Conservation (phyloP, 768 basidiomycete genomes). For the Lentinula guzmanii region DNA sequence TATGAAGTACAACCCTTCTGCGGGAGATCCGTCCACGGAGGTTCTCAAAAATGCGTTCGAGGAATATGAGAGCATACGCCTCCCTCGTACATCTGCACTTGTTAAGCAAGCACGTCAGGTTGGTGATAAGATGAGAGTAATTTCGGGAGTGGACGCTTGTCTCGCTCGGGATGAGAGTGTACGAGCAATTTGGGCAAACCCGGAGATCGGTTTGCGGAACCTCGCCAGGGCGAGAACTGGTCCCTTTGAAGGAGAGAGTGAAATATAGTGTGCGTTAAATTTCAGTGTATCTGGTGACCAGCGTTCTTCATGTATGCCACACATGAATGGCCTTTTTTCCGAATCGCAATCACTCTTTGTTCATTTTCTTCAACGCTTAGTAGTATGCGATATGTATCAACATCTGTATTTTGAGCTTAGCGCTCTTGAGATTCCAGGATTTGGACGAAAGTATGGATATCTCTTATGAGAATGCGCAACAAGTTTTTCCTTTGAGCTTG, state of each 20-base stretch:
- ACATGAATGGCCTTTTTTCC: too few relatives aligned
- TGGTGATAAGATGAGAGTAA: slow-evolving; percentile 19
- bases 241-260: slow-evolving; percentile 4
- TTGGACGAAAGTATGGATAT: too few relatives aligned
- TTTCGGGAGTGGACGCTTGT: neutral
- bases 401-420: too few relatives aligned
- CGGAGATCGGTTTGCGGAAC: neutral
- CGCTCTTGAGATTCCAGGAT: too few relatives aligned
- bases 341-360: too few relatives aligned
- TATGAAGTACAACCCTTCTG: slow-evolving; percentile 21
- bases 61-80: slow-evolving; percentile 27
- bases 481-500: too few relatives aligned
- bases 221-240: neutral
- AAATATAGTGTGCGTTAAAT: neutral
- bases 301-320: too few relatives aligned
- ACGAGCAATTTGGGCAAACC: neutral
- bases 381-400: too few relatives aligned
- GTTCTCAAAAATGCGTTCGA: slow-evolving; percentile 23
- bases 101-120: slow-evolving; percentile 27
- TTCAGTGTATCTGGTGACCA: too few relatives aligned
- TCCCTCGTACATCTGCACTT: slow-evolving; percentile 27
- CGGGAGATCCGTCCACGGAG: slow-evolving; percentile 18
- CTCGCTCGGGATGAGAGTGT: neutral
- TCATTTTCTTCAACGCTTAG: too few relatives aligned
- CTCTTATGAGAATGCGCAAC: too few relatives aligned